phyloP scores from a whole-genome alignment of 176 grass and related monocot species.

The Cenchrus purpureus region DNA sequence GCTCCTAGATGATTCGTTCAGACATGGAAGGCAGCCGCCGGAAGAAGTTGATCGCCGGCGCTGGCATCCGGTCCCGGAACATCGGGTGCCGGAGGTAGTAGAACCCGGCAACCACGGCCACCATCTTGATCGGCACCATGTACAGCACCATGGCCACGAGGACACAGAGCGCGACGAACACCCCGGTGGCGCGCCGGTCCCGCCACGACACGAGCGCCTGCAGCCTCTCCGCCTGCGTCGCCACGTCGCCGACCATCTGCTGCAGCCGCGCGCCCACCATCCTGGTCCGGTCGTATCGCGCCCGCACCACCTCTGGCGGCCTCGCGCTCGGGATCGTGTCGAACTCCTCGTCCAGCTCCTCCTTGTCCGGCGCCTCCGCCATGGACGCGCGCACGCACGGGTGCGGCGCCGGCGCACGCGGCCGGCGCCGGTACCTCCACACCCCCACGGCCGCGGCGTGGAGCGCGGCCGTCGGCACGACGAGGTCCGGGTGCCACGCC shows the following conservation, averaged over 20 bases:
- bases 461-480: conserved; percentile 61
- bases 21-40: conserved; percentile 75
- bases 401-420: conserved; percentile 50
- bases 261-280: conserved; percentile 77
- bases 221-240: conserved; percentile 83
- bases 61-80: conserved; percentile 73
- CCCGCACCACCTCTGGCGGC: conserved; percentile 64
- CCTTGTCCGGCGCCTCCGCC: conserved; percentile 69
- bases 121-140: conserved; percentile 68
- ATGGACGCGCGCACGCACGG: conserved; percentile 73
- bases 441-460: conserved; percentile 59
- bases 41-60: conserved; percentile 80
- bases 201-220: conserved; percentile 89
- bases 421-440: conserved; percentile 65
- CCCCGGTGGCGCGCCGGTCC: conserved; percentile 77
- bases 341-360: conserved; percentile 97
- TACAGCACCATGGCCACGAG: conserved; percentile 63
- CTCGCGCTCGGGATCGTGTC: conserved; percentile 67
- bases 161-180: conserved; percentile 82
- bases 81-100: conserved; percentile 86
- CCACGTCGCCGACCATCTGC: conserved; percentile 82
- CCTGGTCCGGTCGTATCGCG: conserved; percentile 68
- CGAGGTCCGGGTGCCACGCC: conserved; percentile 87
- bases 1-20: conserved; percentile 70
- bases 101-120: conserved; percentile 55